Evolutionary conservation across 2,329 filamentous ascomycete genomes (phyloP).

Genomic region (Teratosphaeria destructans): DNA sequence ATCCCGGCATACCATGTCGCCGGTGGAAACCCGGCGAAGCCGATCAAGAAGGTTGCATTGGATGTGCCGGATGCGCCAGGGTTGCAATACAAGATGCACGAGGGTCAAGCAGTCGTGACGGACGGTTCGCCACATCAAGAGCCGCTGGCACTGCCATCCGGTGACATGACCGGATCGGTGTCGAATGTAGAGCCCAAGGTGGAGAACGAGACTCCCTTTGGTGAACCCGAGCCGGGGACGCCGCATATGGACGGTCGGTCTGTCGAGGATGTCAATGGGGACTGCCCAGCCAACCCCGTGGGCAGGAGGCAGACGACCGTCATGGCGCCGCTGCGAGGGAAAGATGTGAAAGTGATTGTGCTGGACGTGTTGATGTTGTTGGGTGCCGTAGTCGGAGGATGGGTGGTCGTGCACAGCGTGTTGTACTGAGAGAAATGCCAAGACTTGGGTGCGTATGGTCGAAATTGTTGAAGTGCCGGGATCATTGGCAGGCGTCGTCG

Average conservation of each 20-base stretch:
- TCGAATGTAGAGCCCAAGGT: too few relatives aligned
- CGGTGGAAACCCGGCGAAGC: slow-evolving; percentile 13
- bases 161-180: too few relatives aligned
- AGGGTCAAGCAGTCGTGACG: neutral
- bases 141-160: neutral
- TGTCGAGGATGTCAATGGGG: neutral
- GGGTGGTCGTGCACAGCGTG: slow-evolving; percentile 2
- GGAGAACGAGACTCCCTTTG: too few relatives aligned
- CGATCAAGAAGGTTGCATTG: slow-evolving; percentile 12
- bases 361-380: slow-evolving; percentile 1
- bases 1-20: slow-evolving; percentile 16
- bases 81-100: neutral
- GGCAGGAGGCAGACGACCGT: neutral
- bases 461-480: neutral
- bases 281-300: neutral
- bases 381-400: neutral
- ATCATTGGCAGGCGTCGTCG: neutral
- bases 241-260: neutral
- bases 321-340: neutral
- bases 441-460: neutral
- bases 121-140: neutral
- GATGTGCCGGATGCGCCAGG: slow-evolving; percentile 5
- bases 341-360: neutral
- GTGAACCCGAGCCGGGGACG: neutral
- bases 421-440: slow-evolving; percentile 1